A percentile compares a stretch with the other conserved stretches of the same genome.
Conservation (phyloP, 345 rosid genomes). For the Conringia planisiliqua region DNA sequence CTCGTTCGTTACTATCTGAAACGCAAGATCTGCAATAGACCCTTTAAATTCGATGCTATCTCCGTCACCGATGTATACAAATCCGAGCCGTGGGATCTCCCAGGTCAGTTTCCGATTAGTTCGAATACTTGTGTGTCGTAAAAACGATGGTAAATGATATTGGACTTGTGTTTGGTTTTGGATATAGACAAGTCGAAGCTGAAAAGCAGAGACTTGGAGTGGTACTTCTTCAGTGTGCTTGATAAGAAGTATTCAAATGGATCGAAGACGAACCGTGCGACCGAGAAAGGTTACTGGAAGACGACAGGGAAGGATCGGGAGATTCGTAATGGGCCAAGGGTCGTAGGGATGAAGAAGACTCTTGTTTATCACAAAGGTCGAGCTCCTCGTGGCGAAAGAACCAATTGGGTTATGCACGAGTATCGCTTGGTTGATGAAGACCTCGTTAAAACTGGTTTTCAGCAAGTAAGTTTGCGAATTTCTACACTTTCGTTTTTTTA, state of each 20-base stretch:
- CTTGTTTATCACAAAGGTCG: conserved; percentile 87
- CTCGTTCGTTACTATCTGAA: conserved; percentile 88
- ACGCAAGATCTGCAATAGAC: conserved; percentile 69
- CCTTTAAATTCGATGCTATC: conserved; percentile 67
- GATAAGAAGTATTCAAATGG: conserved; percentile 90
- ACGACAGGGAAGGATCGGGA: conserved; percentile 91
- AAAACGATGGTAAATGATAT: background rate
- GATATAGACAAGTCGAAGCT: conserved; percentile 66
- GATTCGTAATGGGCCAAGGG: conserved; percentile 39
- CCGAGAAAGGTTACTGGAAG: conserved; percentile 95
- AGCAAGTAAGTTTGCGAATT: conserved; percentile 50
- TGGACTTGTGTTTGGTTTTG: background rate
- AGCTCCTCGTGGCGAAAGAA: conserved; percentile 81
- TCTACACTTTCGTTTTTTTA: background rate
- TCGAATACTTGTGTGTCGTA: background rate
- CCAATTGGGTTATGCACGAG: conserved; percentile 99
- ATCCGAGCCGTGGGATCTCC: conserved; percentile 97
- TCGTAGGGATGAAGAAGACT: conserved; percentile 96
- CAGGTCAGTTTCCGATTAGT: conserved; percentile 39
- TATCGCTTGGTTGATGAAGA: conserved; percentile 68
- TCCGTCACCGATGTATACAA: conserved; percentile 73
- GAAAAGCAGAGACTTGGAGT: conserved; percentile 86
- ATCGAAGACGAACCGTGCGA: conserved; percentile 85
- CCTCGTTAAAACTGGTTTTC: conserved; percentile 49
- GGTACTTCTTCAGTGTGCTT: conserved; percentile 84